A percentile compares a stretch with the other conserved stretches of the same genome.
Evolutionary conservation across 192 early-diverging fungal species (phyloP).

Genomic region (Lobulomyces angularis): DNA sequence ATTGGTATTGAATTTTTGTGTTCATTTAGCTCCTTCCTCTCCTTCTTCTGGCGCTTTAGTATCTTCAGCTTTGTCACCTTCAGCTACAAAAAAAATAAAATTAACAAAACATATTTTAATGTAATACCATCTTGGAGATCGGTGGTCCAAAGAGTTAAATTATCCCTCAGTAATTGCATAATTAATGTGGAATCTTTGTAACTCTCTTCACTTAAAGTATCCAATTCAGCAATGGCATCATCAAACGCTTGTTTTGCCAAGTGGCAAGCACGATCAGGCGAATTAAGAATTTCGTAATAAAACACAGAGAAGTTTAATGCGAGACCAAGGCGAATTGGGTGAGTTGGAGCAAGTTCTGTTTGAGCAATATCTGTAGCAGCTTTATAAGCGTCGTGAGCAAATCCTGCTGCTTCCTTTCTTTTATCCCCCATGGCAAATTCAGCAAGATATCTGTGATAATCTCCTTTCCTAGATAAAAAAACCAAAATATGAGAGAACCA

Average conservation of each 20-base stretch:
- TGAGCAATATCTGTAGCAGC: slow-evolving; percentile 87
- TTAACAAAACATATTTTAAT: too few relatives aligned
- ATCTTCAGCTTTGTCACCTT: slow-evolving; percentile 43
- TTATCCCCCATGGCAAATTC: slow-evolving; percentile 86
- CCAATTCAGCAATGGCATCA: slow-evolving; percentile 97
- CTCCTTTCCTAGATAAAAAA: slow-evolving; percentile 80
- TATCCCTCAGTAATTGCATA: slow-evolving; percentile 98
- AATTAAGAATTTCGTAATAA: slow-evolving; percentile 98
- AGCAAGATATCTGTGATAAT: slow-evolving; percentile 98
- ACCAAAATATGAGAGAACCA: slow-evolving; percentile 1
- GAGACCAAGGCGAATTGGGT: slow-evolving; percentile 96
- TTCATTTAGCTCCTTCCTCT: too few relatives aligned
- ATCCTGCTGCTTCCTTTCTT: slow-evolving; percentile 67
- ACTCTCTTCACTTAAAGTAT: slow-evolving; percentile 95
- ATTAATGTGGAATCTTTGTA: slow-evolving; percentile 99
- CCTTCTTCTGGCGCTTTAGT: slow-evolving; percentile 38
- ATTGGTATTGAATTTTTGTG: too few relatives aligned
- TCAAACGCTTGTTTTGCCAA: slow-evolving; percentile 96
- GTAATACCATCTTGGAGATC: slow-evolving; percentile 87
- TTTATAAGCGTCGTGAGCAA: slow-evolving; percentile 90
- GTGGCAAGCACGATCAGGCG: slow-evolving; percentile 92
- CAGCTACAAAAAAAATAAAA: slow-evolving; percentile 10
- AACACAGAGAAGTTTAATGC: slow-evolving; percentile 98
- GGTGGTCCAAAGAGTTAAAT: slow-evolving; percentile 98
- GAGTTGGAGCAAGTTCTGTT: slow-evolving; percentile 88